A percentile compares a stretch with the other conserved stretches of the same genome.
These are phyloP conservation scores for Aspergillus clavatus DNA, from an alignment of 2,329 filamentous ascomycete genomes.

Conservation along the genomic window DNA sequence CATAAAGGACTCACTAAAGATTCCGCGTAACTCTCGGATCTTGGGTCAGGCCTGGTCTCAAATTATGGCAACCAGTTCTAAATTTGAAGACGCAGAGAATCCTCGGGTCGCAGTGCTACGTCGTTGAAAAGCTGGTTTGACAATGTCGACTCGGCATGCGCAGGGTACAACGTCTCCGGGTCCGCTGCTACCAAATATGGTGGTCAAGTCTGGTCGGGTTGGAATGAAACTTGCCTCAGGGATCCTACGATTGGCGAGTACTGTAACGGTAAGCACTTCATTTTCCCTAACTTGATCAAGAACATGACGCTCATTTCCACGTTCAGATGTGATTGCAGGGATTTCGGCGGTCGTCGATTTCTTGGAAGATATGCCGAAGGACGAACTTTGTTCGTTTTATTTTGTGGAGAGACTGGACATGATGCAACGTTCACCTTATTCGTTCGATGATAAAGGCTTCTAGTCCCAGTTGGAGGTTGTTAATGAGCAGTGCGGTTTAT, in stretches of 20 bases:
- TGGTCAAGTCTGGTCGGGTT: conserved; percentile 11
- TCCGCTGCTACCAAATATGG: conserved; percentile 4
- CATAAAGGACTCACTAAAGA: too few relatives aligned
- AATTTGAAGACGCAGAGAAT: conserved; percentile 39
- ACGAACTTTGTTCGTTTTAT: conserved; percentile 10
- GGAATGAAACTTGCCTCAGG: conserved; percentile 16
- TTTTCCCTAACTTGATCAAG: neutral
- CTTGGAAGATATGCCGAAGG: conserved; percentile 8
- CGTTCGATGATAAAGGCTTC: conserved; percentile 6
- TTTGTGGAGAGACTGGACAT: conserved; percentile 5
- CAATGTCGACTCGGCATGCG: conserved; percentile 7
- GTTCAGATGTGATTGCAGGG: neutral
- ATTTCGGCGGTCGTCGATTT: conserved; percentile 4
- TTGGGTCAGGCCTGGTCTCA: conserved; percentile 49
- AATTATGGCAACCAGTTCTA: conserved; percentile 44
- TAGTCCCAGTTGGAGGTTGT: conserved; percentile 4
- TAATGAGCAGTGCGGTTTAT: conserved; percentile 4
- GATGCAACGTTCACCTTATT: conserved; percentile 10
- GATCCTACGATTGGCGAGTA: conserved; percentile 1
- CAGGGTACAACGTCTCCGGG: conserved; percentile 4
- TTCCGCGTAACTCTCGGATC: conserved; percentile 47
- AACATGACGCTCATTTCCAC: too few relatives aligned
- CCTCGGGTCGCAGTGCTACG: conserved; percentile 32
- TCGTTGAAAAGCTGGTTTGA: conserved; percentile 11
- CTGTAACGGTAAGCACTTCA: neutral